These are phyloP conservation scores for Thyridium curvatum DNA, from an alignment of 2,329 filamentous ascomycete genomes.

Conservation along the genomic window DNA sequence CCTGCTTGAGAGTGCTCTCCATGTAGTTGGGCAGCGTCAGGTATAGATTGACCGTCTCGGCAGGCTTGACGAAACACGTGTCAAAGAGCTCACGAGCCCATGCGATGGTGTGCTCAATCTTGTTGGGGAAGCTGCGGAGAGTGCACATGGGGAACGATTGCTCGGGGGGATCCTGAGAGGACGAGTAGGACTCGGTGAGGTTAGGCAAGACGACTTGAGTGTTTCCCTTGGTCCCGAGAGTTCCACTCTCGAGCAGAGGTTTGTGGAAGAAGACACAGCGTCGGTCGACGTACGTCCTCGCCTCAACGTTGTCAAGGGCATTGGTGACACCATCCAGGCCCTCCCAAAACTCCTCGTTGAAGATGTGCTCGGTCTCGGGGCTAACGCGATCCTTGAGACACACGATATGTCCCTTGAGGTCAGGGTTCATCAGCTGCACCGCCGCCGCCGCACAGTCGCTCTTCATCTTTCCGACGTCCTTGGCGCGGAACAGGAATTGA, in stretches of 20 bases:
- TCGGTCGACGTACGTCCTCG: slow-evolving; percentile 90
- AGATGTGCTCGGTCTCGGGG: slow-evolving; percentile 85
- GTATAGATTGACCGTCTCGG: slow-evolving; percentile 92
- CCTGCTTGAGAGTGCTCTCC: slow-evolving; percentile 79
- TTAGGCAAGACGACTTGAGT: slow-evolving; percentile 90
- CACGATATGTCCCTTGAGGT: slow-evolving; percentile 78
- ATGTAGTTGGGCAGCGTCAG: slow-evolving; percentile 88
- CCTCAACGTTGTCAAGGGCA: slow-evolving; percentile 94
- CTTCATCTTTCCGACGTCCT: slow-evolving; percentile 94
- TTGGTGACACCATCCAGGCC: slow-evolving; percentile 88
- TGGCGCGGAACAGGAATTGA: slow-evolving; percentile 90
- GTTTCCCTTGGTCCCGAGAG: slow-evolving; percentile 97
- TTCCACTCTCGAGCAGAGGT: slow-evolving; percentile 91
- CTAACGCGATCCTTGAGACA: slow-evolving; percentile 86
- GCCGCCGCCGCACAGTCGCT: slow-evolving; percentile 87
- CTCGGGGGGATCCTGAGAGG: slow-evolving; percentile 92
- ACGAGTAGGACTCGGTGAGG: slow-evolving; percentile 92
- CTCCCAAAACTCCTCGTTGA: slow-evolving; percentile 91
- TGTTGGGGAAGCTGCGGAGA: slow-evolving; percentile 92
- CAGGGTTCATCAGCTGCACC: slow-evolving; percentile 94
- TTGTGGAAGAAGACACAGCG: slow-evolving; percentile 98
- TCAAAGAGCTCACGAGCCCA: slow-evolving; percentile 97
- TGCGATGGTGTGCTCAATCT: slow-evolving; percentile 97
- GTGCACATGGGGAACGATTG: slow-evolving; percentile 99
- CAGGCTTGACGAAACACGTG: slow-evolving; percentile 85